Evolutionary conservation across 176 grass and related monocot species (phyloP), one percentile per base, ranked within the genome.

Genomic region (Thalia dealbata): DNA sequence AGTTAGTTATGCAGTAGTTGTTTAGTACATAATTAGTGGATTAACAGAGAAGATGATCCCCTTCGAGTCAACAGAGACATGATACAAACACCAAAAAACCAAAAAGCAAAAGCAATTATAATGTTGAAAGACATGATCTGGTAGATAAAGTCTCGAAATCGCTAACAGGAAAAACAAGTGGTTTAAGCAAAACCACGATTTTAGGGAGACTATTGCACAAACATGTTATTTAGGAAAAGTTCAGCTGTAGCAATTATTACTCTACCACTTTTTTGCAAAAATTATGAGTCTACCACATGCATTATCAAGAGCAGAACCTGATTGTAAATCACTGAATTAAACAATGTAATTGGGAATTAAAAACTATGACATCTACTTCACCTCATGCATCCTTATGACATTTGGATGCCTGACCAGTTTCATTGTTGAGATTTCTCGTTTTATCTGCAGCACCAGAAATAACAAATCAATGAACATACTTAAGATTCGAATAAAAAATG

Each of bases 351-450:
- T 38, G 50, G 32, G 16, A 67, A 61, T 73, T 73, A 23, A 78
- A 56, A 52, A 0, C 19, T 61, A 38, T 18, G 44, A 43, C 44
- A 23, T 61, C 22, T 27, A 48, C 11, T 32, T 62, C 74, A 99
- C 95, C 90, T 99, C 95, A n/a, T 86, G 51, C 95, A 99, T 93
- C 52, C 81, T 77, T 59, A 99, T 95, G 52, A 99, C 95, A 79
- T 95, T 99, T 50, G 95, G 95, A 69, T 99, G 95, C 71, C 81
- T 86, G 72, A 99, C 86, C 63, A 99, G 82, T 73, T 99, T 99
- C 95, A 99, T 99, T 16, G 95, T 99, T 27, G 95, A 89, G 60
- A 99, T 99, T 83, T 99, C 90, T 23, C 95, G 88, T 79, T 95
- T 99, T 82, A 99, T 99, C 95, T 99, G 81, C 35, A 79, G 71